Base-by-base conservation (phyloP, 2,329 filamentous ascomycete species). In the Fusarium staphyleae region DNA sequence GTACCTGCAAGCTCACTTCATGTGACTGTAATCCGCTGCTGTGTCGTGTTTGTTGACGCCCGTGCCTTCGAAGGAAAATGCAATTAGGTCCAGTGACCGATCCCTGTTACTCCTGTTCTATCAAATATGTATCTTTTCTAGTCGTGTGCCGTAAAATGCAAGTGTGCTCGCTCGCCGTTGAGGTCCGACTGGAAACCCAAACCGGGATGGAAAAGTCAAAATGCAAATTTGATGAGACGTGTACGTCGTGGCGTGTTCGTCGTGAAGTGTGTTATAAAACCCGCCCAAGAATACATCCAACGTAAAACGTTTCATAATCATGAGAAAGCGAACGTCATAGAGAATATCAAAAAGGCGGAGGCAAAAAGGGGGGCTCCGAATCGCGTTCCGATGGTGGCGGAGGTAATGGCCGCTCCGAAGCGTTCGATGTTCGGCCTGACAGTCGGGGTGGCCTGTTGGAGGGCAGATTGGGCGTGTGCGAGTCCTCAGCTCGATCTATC, bases 31-130 rank as follows among this genome's bases (percentile, higher is more conserved):
- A 37, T 40, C 57, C 36, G 43, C 57, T 35, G 37, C 32, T 54
- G 53, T 42, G 30, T 34, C 15, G 37, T 30, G 39, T 58, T 22
- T 22, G 47, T 46, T 57, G 40, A 53, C 34, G 26, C 46, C 44
- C 29, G 30, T 45, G 35, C 29, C 43, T 44, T 39, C 13, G 30
- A 55, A 57, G 37, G 43, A 61, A 52, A 43, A 39, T 33, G 52
- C 35, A 50, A 57, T 36, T 42, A 53, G 52, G 52, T 50, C 28
- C 49, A 52, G 33, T 32, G 48, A 55, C 57, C 42, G 37, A 34
- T 22, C 18, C 32, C 53, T 41, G 32, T 28, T 61, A 61, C 57
- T 62, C 58, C 58, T 62, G 9, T 59, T 61, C 57, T 62, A 62
- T 61, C 40, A 53, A 44, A 44, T 55, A 33, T 55, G 49, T 37